Evolutionary conservation across 2,329 filamentous ascomycete genomes (phyloP), one percentile per base, ranked within the genome.

Genomic region (Colletotrichum brevisporum): DNA sequence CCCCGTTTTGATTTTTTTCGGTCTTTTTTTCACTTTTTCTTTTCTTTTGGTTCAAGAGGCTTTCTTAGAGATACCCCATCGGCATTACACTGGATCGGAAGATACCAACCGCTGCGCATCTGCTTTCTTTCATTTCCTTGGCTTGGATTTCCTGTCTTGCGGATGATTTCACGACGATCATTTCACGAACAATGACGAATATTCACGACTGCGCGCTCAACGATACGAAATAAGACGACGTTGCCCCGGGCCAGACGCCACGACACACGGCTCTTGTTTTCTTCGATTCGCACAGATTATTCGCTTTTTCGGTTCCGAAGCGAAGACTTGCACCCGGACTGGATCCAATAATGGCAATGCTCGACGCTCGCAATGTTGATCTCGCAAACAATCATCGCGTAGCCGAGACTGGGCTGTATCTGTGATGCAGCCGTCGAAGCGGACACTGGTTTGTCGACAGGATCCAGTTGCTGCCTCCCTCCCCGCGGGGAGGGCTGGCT

Each of bases 111-210:
- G 74, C 69, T 73, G 70, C 74, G 76, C 78, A 75, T 77, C 80
- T 80, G 76, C 79, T 83, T 81, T 78, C 78, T 78, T 73, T 74
- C 76, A 75, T 78, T 78, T 75, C 73, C 73, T 78, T 72, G 72
- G 76, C 77, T 72, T 74, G 75, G 74, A 76, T 77, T 78, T 80
- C 76, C 80, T 81, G 80, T 81, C 79, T 83, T 77, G 82, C 79
- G 83, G 82, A 81, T 82, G 78, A 81, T 81, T 81, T 77, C 31
- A 81, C 77, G 78, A 85, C 80, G 81, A 83, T 79, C 80, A 82
- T 82, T 79, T 72, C 65, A 79, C 73, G 76, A 80, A 77, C 76
- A 63, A 62, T 78, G 77, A 78, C 78, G 78, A 81, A 79, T 77
- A 76, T 76, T 74, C 72, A 78, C 75, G 74, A 78, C 72, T 60